A percentile compares a stretch with the other conserved stretches of the same genome.
Conservation (phyloP, 768 basidiomycete genomes). For the Tricholoma matsutake region DNA sequence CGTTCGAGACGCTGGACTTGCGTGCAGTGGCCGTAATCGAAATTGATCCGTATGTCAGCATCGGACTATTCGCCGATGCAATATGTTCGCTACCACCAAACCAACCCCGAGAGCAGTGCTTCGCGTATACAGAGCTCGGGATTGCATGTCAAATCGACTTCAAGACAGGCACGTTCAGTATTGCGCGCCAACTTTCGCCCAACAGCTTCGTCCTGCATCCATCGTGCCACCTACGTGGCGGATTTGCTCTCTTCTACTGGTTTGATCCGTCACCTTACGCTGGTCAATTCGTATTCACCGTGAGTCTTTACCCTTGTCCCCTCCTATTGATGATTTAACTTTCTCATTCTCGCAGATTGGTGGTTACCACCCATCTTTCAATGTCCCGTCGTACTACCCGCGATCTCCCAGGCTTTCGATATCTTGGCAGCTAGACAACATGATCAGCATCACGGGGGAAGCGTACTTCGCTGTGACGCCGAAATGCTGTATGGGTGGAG, state of each 20-base stretch:
- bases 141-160: neutral
- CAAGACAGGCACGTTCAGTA: neutral
- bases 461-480: slow-evolving; percentile 3
- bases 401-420: neutral
- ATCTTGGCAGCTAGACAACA: neutral
- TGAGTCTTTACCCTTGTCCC: neutral
- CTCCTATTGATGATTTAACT: no score
- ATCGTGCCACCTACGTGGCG: slow-evolving; percentile 4
- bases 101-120: neutral
- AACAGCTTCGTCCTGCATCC: slow-evolving; percentile 2
- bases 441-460: neutral
- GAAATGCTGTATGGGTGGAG: slow-evolving; percentile 4
- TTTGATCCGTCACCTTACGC: slow-evolving; percentile 2
- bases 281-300: slow-evolving; percentile 3
- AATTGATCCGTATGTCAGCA: neutral
- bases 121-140: neutral
- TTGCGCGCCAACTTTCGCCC: neutral
- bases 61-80: slow-evolving; percentile 1
- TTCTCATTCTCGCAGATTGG: neutral
- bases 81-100: no score
- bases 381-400: slow-evolving; percentile 1
- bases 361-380: slow-evolving; percentile 1
- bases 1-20: slow-evolving; percentile 1
- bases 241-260: slow-evolving; percentile 5
- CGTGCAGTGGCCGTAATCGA: slow-evolving; percentile 2